A percentile compares a stretch with the other conserved stretches of the same genome.
Conservation (phyloP, 345 rosid species). For the Ailanthus altissimus region DNA sequence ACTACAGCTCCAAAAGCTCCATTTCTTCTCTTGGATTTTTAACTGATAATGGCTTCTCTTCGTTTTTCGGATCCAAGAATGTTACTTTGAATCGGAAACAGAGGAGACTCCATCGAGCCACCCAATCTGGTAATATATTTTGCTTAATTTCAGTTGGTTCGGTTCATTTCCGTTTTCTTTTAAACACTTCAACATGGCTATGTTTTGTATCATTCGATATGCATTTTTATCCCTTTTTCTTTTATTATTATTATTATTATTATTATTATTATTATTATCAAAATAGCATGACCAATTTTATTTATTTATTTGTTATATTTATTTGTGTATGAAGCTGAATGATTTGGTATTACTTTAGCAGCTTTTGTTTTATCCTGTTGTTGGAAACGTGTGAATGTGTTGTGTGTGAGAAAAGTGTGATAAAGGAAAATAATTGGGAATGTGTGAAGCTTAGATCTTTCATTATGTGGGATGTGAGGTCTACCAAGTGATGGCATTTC, state of each 20-base stretch:
- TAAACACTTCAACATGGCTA: not conserved
- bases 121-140: constrained; percentile 39
- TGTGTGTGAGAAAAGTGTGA: not conserved
- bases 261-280: no score
- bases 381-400: not conserved
- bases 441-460: not conserved
- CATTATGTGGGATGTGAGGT: not conserved
- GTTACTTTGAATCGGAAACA: constrained; percentile 42
- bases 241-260: not conserved
- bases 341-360: not conserved
- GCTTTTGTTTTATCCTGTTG: not conserved
- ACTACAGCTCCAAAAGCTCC: constrained; percentile 44
- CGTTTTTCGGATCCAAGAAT: constrained; percentile 50
- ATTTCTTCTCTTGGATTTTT: constrained; percentile 37
- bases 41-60: constrained; percentile 26
- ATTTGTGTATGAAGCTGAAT: not conserved
- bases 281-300: not conserved
- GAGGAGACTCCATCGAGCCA: constrained; percentile 41
- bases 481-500: not conserved
- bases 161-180: not conserved
- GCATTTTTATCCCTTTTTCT: not conserved
- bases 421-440: not conserved
- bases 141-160: no score
- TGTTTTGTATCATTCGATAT: not conserved
- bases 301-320: not conserved